phyloP scores from a whole-genome alignment of 2,329 filamentous ascomycete species.

The Apiospora pterosperma region DNA sequence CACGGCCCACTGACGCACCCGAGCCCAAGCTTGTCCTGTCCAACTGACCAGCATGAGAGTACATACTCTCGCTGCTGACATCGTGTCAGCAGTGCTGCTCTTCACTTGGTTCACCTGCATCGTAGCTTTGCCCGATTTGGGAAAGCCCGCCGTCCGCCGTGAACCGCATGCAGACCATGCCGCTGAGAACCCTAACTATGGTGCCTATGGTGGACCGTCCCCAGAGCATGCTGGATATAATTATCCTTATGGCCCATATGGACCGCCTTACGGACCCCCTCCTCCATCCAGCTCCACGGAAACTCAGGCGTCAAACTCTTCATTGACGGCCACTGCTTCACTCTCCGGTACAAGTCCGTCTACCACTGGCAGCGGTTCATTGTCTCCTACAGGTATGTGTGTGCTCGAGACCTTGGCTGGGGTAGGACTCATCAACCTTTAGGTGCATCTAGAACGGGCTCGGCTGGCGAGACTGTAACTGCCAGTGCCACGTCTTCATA shows the following conservation, averaged over 20 bases:
- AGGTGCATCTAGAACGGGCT: neutral
- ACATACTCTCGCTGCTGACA: constrained; percentile 26
- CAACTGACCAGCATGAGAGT: constrained; percentile 33
- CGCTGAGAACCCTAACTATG: neutral
- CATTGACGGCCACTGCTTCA: neutral
- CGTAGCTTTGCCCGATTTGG: constrained; percentile 11
- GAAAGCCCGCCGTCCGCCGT: neutral
- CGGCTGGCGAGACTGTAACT: neutral
- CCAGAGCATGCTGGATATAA: constrained; percentile 3
- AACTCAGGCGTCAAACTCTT: neutral
- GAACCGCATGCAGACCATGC: neutral
- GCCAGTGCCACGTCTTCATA: neutral
- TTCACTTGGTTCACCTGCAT: constrained; percentile 18
- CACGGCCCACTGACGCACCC: neutral
- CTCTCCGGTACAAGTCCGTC: neutral
- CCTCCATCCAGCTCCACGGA: neutral
- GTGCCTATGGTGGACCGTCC: constrained; percentile 3
- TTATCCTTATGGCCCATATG: constrained; percentile 9
- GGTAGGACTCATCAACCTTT: neutral
- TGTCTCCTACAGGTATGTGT: neutral
- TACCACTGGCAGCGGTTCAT: neutral
- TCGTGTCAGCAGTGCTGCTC: constrained; percentile 30
- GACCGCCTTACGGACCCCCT: constrained; percentile 1
- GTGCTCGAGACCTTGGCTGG: neutral
- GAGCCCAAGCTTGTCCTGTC: neutral